Conservation (phyloP, 2,329 filamentous ascomycete species). For the Teratosphaeria gauchensis region DNA sequence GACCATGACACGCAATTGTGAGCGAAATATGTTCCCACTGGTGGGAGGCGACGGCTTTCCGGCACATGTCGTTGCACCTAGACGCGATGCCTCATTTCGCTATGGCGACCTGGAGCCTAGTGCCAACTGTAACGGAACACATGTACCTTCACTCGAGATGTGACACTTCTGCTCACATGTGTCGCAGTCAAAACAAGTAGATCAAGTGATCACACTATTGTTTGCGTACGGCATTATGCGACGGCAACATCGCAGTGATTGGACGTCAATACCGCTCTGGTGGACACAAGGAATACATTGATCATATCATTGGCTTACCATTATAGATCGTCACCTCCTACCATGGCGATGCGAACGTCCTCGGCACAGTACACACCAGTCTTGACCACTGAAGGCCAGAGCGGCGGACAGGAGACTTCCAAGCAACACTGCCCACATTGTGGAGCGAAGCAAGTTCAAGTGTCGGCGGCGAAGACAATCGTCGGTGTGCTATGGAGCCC, state of each 20-base stretch:
- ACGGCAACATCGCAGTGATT: background rate
- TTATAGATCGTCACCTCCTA: no score
- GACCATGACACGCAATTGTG: background rate
- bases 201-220: background rate
- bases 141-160: background rate
- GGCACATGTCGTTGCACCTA: background rate
- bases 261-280: background rate
- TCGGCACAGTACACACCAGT: background rate
- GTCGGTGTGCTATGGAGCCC: background rate
- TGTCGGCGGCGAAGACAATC: background rate
- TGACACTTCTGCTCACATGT: background rate
- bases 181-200: background rate
- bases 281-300: no score
- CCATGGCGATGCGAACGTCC: background rate
- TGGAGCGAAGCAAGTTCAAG: background rate
- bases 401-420: background rate
- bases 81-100: background rate
- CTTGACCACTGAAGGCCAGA: background rate
- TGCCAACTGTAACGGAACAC: no score
- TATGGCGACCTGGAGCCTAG: background rate
- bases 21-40: background rate
- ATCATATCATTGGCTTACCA: no score
- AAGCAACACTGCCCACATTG: background rate
- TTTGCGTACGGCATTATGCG: background rate
- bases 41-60: background rate